Evolutionary conservation across 768 basidiomycete species (phyloP).

Genomic region (Trametes sanguinea): DNA sequence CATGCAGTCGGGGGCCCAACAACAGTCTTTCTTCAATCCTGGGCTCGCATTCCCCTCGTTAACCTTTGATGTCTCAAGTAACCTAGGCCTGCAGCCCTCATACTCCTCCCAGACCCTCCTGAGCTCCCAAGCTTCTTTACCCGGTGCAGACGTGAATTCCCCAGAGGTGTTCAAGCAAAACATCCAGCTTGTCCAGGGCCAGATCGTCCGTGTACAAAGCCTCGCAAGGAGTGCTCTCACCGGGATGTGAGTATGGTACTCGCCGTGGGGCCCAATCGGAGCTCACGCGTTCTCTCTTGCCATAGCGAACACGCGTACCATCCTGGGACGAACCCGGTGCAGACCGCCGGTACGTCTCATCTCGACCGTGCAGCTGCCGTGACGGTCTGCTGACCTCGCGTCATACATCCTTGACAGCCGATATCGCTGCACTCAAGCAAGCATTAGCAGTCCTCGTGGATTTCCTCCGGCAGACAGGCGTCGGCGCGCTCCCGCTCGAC

Average conservation of each 20-base stretch:
- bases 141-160: conserved; percentile 18
- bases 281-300: not conserved
- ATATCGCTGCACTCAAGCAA: conserved; percentile 54
- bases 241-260: conserved; percentile 51
- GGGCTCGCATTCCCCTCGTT: not conserved
- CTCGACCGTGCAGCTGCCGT: not conserved
- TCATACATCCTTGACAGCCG: conserved; percentile 36
- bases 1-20: conserved; percentile 3
- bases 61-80: conserved; percentile 8
- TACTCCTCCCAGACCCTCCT: conserved; percentile 15
- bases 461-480: conserved; percentile 56
- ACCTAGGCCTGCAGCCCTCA: conserved; percentile 5
- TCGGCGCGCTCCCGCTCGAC: conserved; percentile 61
- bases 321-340: conserved; percentile 50
- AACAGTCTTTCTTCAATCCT: conserved; percentile 3
- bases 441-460: conserved; percentile 48
- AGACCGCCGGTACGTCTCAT: conserved; percentile 50
- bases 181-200: conserved; percentile 36
- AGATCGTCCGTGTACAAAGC: conserved; percentile 49
- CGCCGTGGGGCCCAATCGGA: not conserved
- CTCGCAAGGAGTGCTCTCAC: conserved; percentile 50
- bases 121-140: not conserved
- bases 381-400: too few relatives aligned
- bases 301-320: conserved; percentile 64
- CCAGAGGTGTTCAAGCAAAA: conserved; percentile 51